Base-by-base conservation (phyloP, 176 grass and related monocot genomes). In the Cocos nucifera region DNA sequence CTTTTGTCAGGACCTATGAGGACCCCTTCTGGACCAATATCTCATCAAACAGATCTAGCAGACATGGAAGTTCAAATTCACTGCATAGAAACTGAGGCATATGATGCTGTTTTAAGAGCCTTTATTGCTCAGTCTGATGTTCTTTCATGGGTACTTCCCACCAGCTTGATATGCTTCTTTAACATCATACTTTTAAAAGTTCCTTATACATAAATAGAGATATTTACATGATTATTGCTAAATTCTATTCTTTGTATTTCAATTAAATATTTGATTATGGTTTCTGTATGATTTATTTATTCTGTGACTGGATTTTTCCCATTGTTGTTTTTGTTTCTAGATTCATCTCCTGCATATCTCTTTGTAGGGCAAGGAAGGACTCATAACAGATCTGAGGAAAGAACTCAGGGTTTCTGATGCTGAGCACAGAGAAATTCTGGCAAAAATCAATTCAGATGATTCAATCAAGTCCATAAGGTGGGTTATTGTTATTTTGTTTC, bases 351-450 rank as follows among this genome's bases (percentile, higher is more conserved):
- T 39, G 56, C 73, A 27, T 62, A 49, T 54, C 62, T 72, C 15
- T 75, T 44, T 66, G 26, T 63, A 86, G 79, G 77, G 63, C 51
- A 80, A 85, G 71, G 78, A 63, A 56, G 79, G 50, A 50, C 68
- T 95, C 75, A 79, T 95, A 64, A 44, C 61, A 57, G 56, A 85
- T 53, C 51, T 95, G 22, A 88, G 73, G 60, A 85, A 70, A 18
- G 69, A 85, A 74, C 75, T 95, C 58, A 85, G 69, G 63, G 74
- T 88, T 88, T 88, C 75, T 16, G 62, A 80, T 52, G 50, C 22
- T 57, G 89, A 88, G 63, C 81, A 88, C 80, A 73, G 63, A 79
- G 77, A 88, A 64, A 75, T 85, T 73, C 54, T 95, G 57, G 73
- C 51, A 49, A 66, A 70, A 32, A 54, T 85, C 49, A 85, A 58